These are phyloP conservation scores for Cyberlindnera meyerae DNA, from an alignment of 805 yeast species.

Conservation along the genomic window DNA sequence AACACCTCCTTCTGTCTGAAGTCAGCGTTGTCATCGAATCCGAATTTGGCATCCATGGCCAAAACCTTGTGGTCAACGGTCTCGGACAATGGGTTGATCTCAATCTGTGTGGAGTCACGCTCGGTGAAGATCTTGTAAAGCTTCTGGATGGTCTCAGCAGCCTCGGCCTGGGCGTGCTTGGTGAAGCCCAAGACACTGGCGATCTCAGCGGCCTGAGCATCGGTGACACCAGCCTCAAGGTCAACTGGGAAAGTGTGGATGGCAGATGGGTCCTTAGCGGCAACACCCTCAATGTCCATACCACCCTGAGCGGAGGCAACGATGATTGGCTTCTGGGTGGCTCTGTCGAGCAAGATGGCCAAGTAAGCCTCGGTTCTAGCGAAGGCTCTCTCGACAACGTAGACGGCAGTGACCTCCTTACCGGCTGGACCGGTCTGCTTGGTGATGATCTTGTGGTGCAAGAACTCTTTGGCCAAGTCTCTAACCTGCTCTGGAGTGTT, in stretches of 20 bases:
- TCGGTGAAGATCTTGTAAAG: constrained; percentile 86
- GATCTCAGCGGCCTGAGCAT: constrained; percentile 65
- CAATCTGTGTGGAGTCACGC: constrained; percentile 96
- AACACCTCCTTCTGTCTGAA: constrained; percentile 94
- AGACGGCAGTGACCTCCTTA: constrained; percentile 94
- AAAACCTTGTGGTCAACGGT: constrained; percentile 83
- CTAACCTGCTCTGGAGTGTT: constrained; percentile 80
- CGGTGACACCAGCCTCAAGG: constrained; percentile 75
- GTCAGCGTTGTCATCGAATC: constrained; percentile 93
- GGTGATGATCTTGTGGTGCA: constrained; percentile 89
- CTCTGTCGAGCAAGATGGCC: constrained; percentile 93
- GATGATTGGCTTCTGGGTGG: constrained; percentile 82
- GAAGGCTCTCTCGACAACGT: constrained; percentile 90
- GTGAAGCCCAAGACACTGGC: constrained; percentile 83
- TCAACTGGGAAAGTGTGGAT: constrained; percentile 84
- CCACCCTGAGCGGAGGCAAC: constrained; percentile 99
- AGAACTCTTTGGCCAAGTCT: constrained; percentile 83
- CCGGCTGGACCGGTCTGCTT: constrained; percentile 98
- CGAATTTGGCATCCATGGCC: constrained; percentile 99
- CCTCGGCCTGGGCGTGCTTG: constrained; percentile 70
- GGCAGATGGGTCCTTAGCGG: constrained; percentile 83
- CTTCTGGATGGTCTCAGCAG: constrained; percentile 81
- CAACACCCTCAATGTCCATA: constrained; percentile 99
- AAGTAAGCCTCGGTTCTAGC: constrained; percentile 93
- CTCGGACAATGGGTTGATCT: constrained; percentile 96